Base-by-base conservation (phyloP, 1,284 basidiomycete species). In the Trametes pubescens region DNA sequence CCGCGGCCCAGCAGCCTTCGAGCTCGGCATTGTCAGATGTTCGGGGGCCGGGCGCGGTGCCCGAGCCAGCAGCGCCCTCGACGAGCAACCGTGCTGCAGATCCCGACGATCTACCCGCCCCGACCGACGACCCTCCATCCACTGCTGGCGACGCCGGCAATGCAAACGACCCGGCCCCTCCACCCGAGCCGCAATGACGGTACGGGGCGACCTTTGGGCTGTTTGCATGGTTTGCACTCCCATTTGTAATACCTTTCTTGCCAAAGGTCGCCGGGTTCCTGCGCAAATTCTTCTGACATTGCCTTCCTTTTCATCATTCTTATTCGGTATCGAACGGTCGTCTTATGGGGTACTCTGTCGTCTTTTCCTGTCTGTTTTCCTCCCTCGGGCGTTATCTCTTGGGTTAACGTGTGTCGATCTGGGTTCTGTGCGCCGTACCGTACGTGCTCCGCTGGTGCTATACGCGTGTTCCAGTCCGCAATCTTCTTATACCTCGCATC, bases 181-280 rank as follows among this genome's bases (percentile, higher is more conserved):
- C 61, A 29, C 61, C 65, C 47, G 61, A 66, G 16, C 69, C 70
- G 47, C 73, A 72, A 75, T 86, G 85, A 86, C 81, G 84, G 80
- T 82, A 78, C 78, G 82, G 85, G 85, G 85, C 84, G 82, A 80
- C 83, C 79, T 79, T 86, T 72, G 79, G 84, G 78, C 72, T 74
- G 66, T 72, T 84, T 64, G 79, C 80, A 71, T 80, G 81, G 79
- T 75, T 82, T 69, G 77, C 79, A 66, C 72, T 82, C 71, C 76
- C 77, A 56, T 69, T 83, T 61, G 70, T 83, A 67, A 76, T 81
- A 71, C 80, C 81, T 70, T 74, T 84, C 68, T 77, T 82, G 76
- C 82, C 83, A 78, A 85, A 81, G 84, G 84, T 86, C 83, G 86
- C 86, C 83, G 82, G 78, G 81, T 80, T 78, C 72, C 70, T 83